Evolutionary conservation across 805 yeast genomes (phyloP), one percentile per base, ranked within the genome.

Genomic region (Ogataea trehaloabstinens): DNA sequence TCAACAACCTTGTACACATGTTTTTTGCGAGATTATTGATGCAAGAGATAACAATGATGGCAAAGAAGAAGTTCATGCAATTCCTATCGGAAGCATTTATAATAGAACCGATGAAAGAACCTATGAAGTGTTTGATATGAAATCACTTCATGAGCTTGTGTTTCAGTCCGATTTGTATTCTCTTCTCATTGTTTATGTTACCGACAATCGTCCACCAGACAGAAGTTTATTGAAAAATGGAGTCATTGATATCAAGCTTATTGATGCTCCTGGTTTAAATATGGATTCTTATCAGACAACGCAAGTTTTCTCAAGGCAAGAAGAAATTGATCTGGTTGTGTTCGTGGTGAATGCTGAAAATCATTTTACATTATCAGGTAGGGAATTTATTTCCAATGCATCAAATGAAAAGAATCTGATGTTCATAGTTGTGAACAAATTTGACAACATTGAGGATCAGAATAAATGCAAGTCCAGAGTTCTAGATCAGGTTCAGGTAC

Each of bases 181-280:
- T 4, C 63, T 90, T 24, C 68, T 93, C 35, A 85, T 86, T 51
- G 83, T 93, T 5, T 93, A 90, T 55, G 82, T 89, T 16, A 75
- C 81, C 32, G 99, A 93, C 56, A 69, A 70, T 35, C 73, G 96
- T 27, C 72, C 81, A 2, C 64, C 76, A 1, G 78, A 78, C 32
- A 78, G 77, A 50, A 83, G 95, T 51, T 66, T 93, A 38, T 67
- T 93, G 42, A 76, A 82, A 43, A 93, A 93, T 60, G 98, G 97
- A 2, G 85, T 88, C 7, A 87, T 91, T 28, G 97, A 93, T 55
- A 89, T 93, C 41, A 79, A 90, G 18, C 69, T 93, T 44, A 93
- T 93, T 38, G 99, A 93, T 66, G 97, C 98, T 0, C 99, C 99
- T 0, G 99, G 99, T 0, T 70, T 93, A 40, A 93, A 93, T 59